Percentiles rank a stretch among this genome's conserved stretches.
These are phyloP conservation scores for Fonsecaea erecta DNA, from an alignment of 2,329 filamentous ascomycete species.

Conservation along the genomic window DNA sequence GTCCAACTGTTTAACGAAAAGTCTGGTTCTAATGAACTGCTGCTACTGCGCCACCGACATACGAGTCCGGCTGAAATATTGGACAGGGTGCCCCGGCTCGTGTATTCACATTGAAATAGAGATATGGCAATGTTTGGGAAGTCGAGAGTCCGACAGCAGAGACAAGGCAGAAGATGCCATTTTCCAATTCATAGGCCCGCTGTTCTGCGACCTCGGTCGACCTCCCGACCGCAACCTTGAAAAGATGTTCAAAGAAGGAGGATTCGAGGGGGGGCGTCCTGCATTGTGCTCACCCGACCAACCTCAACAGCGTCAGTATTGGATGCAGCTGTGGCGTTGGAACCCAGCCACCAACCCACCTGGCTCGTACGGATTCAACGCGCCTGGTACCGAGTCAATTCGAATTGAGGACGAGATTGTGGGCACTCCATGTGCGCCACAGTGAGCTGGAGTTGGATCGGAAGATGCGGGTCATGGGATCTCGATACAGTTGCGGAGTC, in stretches of 20 bases:
- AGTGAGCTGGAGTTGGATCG: not conserved
- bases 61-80: constrained; percentile 23
- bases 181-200: not conserved
- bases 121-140: constrained; percentile 24
- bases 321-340: not conserved
- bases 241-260: not conserved
- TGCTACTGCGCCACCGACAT: constrained; percentile 19
- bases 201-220: not conserved
- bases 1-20: too few species aligned
- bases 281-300: not conserved
- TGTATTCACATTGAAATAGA: constrained; percentile 24
- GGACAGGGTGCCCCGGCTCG: too few species aligned
- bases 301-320: not conserved
- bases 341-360: not conserved
- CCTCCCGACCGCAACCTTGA: not conserved
- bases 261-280: not conserved
- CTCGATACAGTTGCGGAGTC: not conserved
- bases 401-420: not conserved
- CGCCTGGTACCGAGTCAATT: not conserved
- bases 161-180: constrained; percentile 18
- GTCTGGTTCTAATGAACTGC: too few species aligned
- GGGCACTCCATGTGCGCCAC: not conserved
- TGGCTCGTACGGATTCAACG: not conserved
- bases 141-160: constrained; percentile 22
- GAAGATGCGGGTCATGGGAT: not conserved